A percentile compares a stretch with the other conserved stretches of the same genome.
Evolutionary conservation across 148 eudicot species (phyloP).

Genomic region (Amaranthus palmeri): DNA sequence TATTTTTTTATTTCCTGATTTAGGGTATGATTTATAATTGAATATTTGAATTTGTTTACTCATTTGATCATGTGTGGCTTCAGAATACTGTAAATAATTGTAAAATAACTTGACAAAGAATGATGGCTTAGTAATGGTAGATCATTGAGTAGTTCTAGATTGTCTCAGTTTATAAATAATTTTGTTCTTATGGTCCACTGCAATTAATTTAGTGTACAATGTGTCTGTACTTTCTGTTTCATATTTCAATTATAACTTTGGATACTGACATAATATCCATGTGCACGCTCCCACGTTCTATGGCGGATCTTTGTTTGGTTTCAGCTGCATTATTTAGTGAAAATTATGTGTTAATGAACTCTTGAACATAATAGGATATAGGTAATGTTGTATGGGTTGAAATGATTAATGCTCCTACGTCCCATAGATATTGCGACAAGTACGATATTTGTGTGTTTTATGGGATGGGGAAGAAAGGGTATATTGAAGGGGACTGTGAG

Average conservation of each 20-base stretch:
- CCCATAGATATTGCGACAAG: neutral
- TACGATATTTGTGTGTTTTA: neutral
- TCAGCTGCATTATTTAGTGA: neutral
- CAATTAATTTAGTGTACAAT: neutral
- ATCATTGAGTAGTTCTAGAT: neutral
- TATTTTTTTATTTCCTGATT: neutral
- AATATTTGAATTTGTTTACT: neutral
- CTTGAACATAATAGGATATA: neutral
- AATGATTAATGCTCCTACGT: neutral
- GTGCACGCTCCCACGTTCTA: neutral
- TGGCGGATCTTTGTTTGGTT: slow-evolving; percentile 7
- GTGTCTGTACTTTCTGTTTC: slow-evolving; percentile 6
- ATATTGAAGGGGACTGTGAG: no score
- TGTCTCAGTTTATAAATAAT: neutral
- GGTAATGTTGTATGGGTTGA: neutral
- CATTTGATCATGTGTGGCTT: neutral
- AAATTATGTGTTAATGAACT: neutral
- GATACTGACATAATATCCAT: neutral
- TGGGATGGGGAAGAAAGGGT: neutral
- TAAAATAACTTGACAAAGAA: neutral
- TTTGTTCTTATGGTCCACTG: neutral
- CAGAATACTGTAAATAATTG: no score
- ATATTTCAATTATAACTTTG: neutral
- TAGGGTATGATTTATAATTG: neutral
- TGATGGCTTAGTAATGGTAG: neutral